Evolutionary conservation across 2,329 filamentous ascomycete genomes (phyloP).

Genomic region (Saccharata proteae): DNA sequence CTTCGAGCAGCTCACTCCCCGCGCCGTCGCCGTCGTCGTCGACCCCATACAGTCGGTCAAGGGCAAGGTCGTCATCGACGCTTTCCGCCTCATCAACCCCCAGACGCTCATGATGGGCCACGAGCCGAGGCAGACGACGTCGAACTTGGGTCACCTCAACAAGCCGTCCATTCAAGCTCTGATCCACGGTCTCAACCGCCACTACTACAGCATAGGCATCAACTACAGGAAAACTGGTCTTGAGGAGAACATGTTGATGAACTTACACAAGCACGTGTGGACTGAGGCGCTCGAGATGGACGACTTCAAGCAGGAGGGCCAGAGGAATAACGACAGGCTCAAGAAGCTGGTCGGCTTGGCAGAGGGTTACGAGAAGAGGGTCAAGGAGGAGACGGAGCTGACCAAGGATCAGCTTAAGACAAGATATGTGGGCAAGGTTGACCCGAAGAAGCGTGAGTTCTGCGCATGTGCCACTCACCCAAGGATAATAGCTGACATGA

Average conservation of each 20-base stretch:
- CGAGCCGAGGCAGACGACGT: conserved; percentile 93
- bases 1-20: conserved; percentile 96
- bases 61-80: conserved; percentile 98
- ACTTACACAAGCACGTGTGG: conserved; percentile 98
- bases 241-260: conserved; percentile 99
- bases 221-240: conserved; percentile 95
- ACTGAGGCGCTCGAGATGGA: conserved; percentile 96
- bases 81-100: conserved; percentile 95
- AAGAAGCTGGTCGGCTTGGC: conserved; percentile 76
- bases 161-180: conserved; percentile 99
- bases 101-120: conserved; percentile 97
- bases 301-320: conserved; percentile 76
- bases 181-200: conserved; percentile 93
- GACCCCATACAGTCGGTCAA: conserved; percentile 99
- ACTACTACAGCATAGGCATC: conserved; percentile 99
- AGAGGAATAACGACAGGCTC: conserved; percentile 77
- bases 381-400: conserved; percentile 96
- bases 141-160: conserved; percentile 94
- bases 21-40: conserved; percentile 93
- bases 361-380: conserved; percentile 95
- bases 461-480: not conserved
- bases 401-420: conserved; percentile 98
- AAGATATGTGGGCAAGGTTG: conserved; percentile 95
- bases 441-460: conserved; percentile 82
- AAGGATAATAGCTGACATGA: conserved; percentile 12